Base-by-base conservation (phyloP, 768 basidiomycete genomes). In the Mycena galericulata region DNA sequence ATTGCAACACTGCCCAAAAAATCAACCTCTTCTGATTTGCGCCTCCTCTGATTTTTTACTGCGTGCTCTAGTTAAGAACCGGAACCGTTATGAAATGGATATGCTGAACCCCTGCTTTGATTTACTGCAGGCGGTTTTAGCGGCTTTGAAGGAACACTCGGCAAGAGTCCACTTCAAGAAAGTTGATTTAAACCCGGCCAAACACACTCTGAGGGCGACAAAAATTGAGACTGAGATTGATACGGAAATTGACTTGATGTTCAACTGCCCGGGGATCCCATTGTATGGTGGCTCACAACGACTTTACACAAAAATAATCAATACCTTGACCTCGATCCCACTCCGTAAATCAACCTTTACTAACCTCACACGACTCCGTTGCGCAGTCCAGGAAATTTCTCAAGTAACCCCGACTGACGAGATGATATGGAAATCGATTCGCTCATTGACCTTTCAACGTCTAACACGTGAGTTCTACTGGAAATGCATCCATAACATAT, bases 201-300 rank as follows among this genome's bases (percentile, higher is more conserved):
- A n/a, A 53, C 20, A 12, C 41, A 43, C 41, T 43, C 41, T 43
- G 10, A 43, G n/a, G 5, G 6, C 41, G 20, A 43, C 11, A 43
- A 12, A 12, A 43, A 43, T n/a, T 14, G 41, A 43, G n/a, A 26
- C 40, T 2, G 60, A 50, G 32, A 34, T 62, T 15, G 60, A 62
- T 22, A 62, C 47, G 14, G 46, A 62, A 30, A 29, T 62, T 24
- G 60, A 62, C 27, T 20, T 62, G n/a, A 62, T 38, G 30, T 62
- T 62, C 34, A 34, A 38, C 9, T 50, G 45, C 34, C 60, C 60
- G 22, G 60, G 60, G 11, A 51, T 62, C 24, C 47, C 27, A 17
- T 26, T 62, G 24, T 22, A 12, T 12, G n/a, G 20, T 24, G 60
- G 60, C 9, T 38, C 60, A 27, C 60, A 62, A 24, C 43, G 47